Evolutionary conservation across 2,329 filamentous ascomycete species (phyloP), one percentile per base, ranked within the genome.

Genomic region (Botrytis fragariae): DNA sequence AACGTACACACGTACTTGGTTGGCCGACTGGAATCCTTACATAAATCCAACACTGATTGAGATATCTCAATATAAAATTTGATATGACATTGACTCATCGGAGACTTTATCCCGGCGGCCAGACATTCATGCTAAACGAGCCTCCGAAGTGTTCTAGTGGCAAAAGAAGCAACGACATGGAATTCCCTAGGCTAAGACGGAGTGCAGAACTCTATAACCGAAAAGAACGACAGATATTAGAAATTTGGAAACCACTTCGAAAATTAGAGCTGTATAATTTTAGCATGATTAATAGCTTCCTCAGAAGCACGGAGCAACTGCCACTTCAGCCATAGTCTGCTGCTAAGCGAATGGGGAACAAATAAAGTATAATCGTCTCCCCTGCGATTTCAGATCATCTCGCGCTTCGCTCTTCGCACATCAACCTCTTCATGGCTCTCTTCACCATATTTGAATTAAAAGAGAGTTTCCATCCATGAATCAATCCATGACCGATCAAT

Each of bases 261-360:
- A 67, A 32, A 54, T 37, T 62, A n/a, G 22, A 37, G 37, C 45
- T 39, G 64, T 68, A 68, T 68, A 54, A 68, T 68, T 68, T 68
- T 68, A 57, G 64, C 35, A 68, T 39, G 37, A 42, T 57, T 57
- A 29, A 16, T 42, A 42, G 32, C 6, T 18, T 32, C 65, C 64
- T 68, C 64, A 39, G 25, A 59, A 69, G 65, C 48, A 59, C 65
- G 65, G 65, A 69, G 65, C 65, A 69, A 42, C 37, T 69, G 48
- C 65, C 65, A 69, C 25, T 69, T 69, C 51, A 44, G 65, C 65
- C 37, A 69, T 69, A 69, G 65, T 57, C 29, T 69, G 48, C 48
- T 51, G 51, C 65, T 69, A 69, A 69, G 48, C 65, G 65, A 69
- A 57, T 32, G 51, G 65, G 54, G 51, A 57, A 69, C 65, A 57